These are phyloP conservation scores for Penicillium sp. DNA, from an alignment of 2,329 filamentous ascomycete species.

Conservation along the genomic window DNA sequence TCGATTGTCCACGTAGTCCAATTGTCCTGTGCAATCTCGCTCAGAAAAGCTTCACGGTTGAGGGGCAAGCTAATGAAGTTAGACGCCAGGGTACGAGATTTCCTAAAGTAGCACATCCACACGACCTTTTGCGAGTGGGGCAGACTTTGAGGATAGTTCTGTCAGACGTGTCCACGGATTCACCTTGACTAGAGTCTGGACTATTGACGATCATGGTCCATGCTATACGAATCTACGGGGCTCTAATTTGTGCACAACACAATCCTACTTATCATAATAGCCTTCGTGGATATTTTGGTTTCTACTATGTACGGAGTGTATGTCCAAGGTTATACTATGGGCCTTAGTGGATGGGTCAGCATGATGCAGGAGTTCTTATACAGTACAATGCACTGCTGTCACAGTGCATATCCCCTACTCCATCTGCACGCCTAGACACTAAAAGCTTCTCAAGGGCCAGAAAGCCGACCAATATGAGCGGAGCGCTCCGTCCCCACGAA, in stretches of 20 bases:
- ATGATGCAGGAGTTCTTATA: not conserved
- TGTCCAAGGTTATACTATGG: too few species aligned
- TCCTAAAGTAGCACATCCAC: not conserved
- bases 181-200: not conserved
- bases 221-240: not conserved
- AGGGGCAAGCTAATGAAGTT: constrained; percentile 1
- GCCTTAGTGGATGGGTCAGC: not conserved
- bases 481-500: not conserved
- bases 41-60: not conserved
- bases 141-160: not conserved
- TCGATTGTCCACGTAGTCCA: not conserved
- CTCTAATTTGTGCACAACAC: too few species aligned
- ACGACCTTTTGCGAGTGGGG: not conserved
- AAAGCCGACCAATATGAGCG: not conserved
- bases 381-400: not conserved
- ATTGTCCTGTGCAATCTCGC: not conserved
- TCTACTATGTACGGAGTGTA: too few species aligned
- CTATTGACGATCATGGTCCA: not conserved
- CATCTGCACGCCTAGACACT: not conserved
- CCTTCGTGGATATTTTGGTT: too few species aligned
- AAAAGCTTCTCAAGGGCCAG: not conserved
- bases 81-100: not conserved
- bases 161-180: not conserved
- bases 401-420: not conserved
- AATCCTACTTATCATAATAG: not conserved